phyloP scores from a whole-genome alignment of 169 alveolate species.

The Theileria sp. region DNA sequence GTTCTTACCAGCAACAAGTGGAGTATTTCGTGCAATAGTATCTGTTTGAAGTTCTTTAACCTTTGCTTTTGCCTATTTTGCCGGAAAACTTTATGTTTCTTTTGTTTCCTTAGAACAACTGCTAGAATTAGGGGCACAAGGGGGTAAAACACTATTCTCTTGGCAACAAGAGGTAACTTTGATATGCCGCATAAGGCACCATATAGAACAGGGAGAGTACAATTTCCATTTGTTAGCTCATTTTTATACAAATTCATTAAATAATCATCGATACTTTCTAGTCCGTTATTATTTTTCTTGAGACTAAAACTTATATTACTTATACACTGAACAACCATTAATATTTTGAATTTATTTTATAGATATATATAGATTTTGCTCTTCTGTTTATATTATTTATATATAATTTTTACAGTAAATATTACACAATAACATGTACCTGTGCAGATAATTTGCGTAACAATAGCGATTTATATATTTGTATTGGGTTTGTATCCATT shows the following conservation, averaged over 20 bases:
- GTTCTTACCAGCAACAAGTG: conserved; percentile 34
- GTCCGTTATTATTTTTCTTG: conserved; percentile 39
- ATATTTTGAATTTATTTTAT: background rate
- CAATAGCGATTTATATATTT: conserved; percentile 35
- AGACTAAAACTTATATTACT: conserved; percentile 42
- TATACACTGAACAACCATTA: conserved; percentile 14
- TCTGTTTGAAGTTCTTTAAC: conserved; percentile 36
- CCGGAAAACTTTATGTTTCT: conserved; percentile 15
- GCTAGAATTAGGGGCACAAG: conserved; percentile 53
- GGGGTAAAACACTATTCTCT: conserved; percentile 55
- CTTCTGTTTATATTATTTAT: too few species aligned
- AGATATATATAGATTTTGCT: background rate
- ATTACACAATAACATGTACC: conserved; percentile 14
- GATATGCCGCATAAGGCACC: conserved; percentile 65
- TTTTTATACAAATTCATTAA: conserved; percentile 54
- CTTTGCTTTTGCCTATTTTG: conserved; percentile 13
- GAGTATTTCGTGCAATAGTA: conserved; percentile 53
- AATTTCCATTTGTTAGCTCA: conserved; percentile 27
- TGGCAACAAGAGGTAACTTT: conserved; percentile 48
- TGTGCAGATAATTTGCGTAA: conserved; percentile 50
- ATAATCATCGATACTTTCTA: conserved; percentile 57
- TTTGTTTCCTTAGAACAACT: conserved; percentile 44
- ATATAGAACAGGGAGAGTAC: conserved; percentile 45
- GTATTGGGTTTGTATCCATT: conserved; percentile 26
- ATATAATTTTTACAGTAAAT: too few species aligned